Base-by-base conservation (phyloP, 208 protist genomes). In the Borovskyia barvae region DNA sequence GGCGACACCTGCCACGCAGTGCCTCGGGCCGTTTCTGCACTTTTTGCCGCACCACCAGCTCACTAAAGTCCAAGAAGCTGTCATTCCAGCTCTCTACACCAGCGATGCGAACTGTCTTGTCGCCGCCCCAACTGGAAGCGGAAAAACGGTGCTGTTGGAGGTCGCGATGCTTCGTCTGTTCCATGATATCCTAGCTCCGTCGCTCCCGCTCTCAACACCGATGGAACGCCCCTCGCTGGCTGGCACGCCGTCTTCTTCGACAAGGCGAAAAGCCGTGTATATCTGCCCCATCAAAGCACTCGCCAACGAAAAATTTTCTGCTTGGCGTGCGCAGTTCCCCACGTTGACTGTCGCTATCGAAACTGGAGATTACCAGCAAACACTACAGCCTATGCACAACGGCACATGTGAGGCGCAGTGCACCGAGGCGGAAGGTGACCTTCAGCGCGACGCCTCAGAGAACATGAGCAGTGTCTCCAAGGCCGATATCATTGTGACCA, bases 291-390 rank as follows among this genome's bases (percentile, higher is more conserved):
- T 95, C 24, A 97, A 97, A 57, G 89, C 92, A 1, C 77, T 97
- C 15, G 90, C 86, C 11, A 66, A 80, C 36, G 92, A 97, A 49
- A 97, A 97, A 68, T 89, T 80, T 54, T 55, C 62, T 4, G 28
- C 72, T 33, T 97, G 92, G 90, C 62, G 40, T 1, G 47, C 66
- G 11, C 73, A 85, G 40, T 97, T 99, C 35, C 54, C 79, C 2
- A 59, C 79, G 0, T 72, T 97, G 0, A 68, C 69, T 5, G 86
- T 97, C 1, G 73, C 73, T 0, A 78, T 98, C 41, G 78, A 95
- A 37, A 99, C 98, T 6, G 98, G 98, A 22, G 98, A 99, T 75
- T 98, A 92, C 35, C 80, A 85, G 39, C 54, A 64, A 19, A 4
- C 19, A 32, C 19, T 36, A 28, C 39, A 60, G 22, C 6, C 33